These are phyloP conservation scores for Houttuynia cordata DNA, from an alignment of 164 flowering plant species.

Conservation along the genomic window DNA sequence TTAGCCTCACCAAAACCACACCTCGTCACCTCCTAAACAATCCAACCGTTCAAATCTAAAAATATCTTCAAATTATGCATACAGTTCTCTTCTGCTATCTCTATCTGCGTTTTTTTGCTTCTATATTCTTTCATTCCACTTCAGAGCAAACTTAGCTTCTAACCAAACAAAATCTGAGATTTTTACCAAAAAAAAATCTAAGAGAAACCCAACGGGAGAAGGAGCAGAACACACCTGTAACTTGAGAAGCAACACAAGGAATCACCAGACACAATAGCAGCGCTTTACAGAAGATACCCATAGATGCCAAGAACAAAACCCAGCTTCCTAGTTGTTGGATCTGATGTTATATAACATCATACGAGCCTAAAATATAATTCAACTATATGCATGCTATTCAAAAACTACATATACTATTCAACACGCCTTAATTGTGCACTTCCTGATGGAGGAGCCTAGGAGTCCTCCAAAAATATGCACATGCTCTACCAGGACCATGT, in stretches of 20 bases:
- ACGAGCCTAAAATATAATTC: constrained; percentile 1
- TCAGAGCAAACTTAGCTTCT: background rate
- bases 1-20: too few relatives aligned
- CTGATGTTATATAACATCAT: constrained; percentile 3
- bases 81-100: background rate
- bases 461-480: constrained; percentile 8
- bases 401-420: background rate
- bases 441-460: background rate
- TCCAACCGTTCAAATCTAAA: background rate
- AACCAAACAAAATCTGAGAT: background rate
- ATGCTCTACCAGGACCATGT: constrained; percentile 22
- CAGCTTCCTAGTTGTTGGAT: constrained; percentile 1
- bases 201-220: background rate
- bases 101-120: background rate
- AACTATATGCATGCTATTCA: background rate
- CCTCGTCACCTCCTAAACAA: background rate
- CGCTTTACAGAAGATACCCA: constrained; percentile 25
- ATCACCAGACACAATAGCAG: constrained; percentile 28
- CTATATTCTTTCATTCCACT: background rate
- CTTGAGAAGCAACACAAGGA: constrained; percentile 41
- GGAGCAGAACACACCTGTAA: constrained; percentile 40
- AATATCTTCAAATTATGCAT: background rate
- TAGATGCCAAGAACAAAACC: constrained; percentile 18
- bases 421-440: constrained; percentile 2
- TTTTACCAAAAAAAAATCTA: background rate